phyloP scores from a whole-genome alignment of 1,139 yeast genomes.

The Debaryomyces sp. region DNA sequence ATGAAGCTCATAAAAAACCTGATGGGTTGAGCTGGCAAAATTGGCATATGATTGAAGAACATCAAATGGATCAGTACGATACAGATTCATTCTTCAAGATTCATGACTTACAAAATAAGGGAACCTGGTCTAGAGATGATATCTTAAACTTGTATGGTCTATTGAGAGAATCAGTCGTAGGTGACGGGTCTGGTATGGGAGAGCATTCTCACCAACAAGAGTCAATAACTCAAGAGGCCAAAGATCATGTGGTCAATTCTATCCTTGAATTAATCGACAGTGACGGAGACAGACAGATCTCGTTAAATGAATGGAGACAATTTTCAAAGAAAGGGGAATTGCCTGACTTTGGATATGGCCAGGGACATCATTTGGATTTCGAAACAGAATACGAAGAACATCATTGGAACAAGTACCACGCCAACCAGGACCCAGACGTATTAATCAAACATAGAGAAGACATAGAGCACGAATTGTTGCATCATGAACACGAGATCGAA shows the following conservation, averaged over 20 bases:
- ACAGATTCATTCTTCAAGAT: slow-evolving; percentile 76
- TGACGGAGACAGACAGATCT: slow-evolving; percentile 65
- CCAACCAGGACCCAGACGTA: slow-evolving; percentile 81
- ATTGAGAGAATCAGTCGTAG: slow-evolving; percentile 69
- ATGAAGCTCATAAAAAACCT: slow-evolving; percentile 37
- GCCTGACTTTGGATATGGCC: slow-evolving; percentile 93
- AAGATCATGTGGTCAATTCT: slow-evolving; percentile 56
- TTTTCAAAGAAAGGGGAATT: slow-evolving; percentile 65
- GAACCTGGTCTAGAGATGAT: slow-evolving; percentile 61
- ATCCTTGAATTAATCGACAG: slow-evolving; percentile 66
- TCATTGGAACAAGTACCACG: slow-evolving; percentile 90
- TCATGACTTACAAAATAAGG: slow-evolving; percentile 67
- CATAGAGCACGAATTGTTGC: slow-evolving; percentile 84
- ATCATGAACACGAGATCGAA: slow-evolving; percentile 86
- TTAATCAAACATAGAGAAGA: slow-evolving; percentile 83
- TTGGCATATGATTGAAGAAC: slow-evolving; percentile 93
- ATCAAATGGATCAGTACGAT: slow-evolving; percentile 72
- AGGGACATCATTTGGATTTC: slow-evolving; percentile 96
- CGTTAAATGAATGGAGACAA: slow-evolving; percentile 71
- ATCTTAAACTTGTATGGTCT: slow-evolving; percentile 83
- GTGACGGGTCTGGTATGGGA: slow-evolving; percentile 92
- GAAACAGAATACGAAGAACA: slow-evolving; percentile 93
- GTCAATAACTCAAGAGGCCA: slow-evolving; percentile 56
- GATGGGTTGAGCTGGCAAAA: slow-evolving; percentile 65
- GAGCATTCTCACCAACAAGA: slow-evolving; percentile 61